Percentiles rank a stretch among this genome's conserved stretches.
These are phyloP conservation scores for Nannizzia gypsea DNA, from an alignment of 2,329 filamentous ascomycete genomes.

Conservation along the genomic window DNA sequence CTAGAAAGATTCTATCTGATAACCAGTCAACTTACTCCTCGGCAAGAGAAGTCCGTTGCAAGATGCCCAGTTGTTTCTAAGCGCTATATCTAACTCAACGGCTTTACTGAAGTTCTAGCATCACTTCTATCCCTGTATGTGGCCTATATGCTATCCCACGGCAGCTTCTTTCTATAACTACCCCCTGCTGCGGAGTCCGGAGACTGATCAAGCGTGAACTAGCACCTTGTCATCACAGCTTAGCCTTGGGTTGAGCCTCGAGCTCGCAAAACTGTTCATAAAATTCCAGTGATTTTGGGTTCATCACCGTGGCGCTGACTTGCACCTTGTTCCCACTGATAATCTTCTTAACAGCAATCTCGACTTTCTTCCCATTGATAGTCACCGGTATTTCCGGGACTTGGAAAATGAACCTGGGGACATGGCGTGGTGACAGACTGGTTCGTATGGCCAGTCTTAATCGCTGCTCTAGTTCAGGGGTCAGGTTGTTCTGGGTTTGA, in stretches of 20 bases:
- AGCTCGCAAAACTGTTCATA: conserved; percentile 22
- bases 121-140: no score
- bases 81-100: no score
- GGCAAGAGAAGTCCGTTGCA: no score
- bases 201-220: no score
- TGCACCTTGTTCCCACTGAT: conserved; percentile 29
- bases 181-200: no score
- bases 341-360: conserved; percentile 34
- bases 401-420: conserved; percentile 31
- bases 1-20: no score
- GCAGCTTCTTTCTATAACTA: no score
- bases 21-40: no score
- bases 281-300: conserved; percentile 27
- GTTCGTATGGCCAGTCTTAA: conserved; percentile 18
- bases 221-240: conserved; percentile 9
- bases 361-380: conserved; percentile 39
- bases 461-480: conserved; percentile 13
- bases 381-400: conserved; percentile 33
- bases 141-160: no score
- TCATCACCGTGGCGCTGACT: conserved; percentile 29
- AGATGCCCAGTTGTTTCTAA: no score
- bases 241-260: conserved; percentile 10
- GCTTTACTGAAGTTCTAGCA: no score
- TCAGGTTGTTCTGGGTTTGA: conserved; percentile 18
- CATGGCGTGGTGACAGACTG: conserved; percentile 27